Evolutionary conservation across 2,329 filamentous ascomycete species (phyloP).

Genomic region (Neonectria punicea): DNA sequence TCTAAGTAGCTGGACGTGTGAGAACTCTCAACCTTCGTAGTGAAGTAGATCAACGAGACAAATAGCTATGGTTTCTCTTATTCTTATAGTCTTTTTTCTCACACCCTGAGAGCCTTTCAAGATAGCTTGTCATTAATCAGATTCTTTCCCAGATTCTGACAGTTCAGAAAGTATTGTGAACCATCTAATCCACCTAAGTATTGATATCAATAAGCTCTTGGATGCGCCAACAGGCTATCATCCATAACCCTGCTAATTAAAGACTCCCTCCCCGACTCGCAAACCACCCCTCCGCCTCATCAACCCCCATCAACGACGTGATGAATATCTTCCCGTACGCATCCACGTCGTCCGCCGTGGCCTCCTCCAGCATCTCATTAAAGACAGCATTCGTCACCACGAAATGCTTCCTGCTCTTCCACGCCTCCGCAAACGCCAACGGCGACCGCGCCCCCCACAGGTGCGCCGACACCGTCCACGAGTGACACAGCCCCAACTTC

Average conservation of each 20-base stretch:
- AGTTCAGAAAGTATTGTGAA: neutral
- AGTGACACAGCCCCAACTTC: slow-evolving; percentile 45
- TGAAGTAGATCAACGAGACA: neutral
- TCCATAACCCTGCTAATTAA: neutral
- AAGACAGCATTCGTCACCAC: slow-evolving; percentile 48
- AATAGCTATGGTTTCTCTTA: neutral
- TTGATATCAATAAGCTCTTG: neutral
- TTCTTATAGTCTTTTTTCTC: too few species aligned
- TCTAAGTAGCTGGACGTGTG: neutral
- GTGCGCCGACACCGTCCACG: slow-evolving; percentile 52
- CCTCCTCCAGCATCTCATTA: slow-evolving; percentile 42
- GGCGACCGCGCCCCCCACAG: slow-evolving; percentile 52
- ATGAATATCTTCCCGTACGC: slow-evolving; percentile 53
- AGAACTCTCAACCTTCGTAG: neutral
- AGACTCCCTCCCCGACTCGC: slow-evolving; percentile 35
- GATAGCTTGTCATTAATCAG: too few species aligned
- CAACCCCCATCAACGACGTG: slow-evolving; percentile 44
- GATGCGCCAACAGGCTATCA: neutral
- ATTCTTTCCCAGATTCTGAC: neutral
- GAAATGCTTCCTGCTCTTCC: slow-evolving; percentile 50
- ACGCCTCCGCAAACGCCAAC: slow-evolving; percentile 51
- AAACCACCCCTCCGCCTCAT: slow-evolving; percentile 50
- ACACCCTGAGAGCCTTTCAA: neutral
- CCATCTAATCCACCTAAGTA: too few species aligned
- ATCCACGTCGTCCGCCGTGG: slow-evolving; percentile 56